Evolutionary conservation across 2,329 filamentous ascomycete genomes (phyloP).

Genomic region (Botryotinia calthae): DNA sequence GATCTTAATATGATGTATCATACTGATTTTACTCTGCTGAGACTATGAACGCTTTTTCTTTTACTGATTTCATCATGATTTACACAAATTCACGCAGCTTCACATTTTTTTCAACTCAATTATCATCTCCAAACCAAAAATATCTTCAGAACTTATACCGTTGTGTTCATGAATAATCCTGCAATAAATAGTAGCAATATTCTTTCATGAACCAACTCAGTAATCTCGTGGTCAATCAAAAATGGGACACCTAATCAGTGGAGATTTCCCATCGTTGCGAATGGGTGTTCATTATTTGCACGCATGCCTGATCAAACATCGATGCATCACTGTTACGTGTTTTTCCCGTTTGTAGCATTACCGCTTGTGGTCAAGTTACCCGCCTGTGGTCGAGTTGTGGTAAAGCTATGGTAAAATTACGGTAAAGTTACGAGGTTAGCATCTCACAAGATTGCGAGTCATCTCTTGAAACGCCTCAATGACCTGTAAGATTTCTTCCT

Average conservation of each 20-base stretch:
- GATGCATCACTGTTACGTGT: not conserved
- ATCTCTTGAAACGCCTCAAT: not conserved
- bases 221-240: not conserved
- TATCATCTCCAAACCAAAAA: not conserved
- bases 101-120: not conserved
- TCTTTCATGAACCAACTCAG: not conserved
- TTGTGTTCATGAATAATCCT: not conserved
- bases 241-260: not conserved
- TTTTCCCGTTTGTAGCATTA: no score
- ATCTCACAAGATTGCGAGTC: not conserved
- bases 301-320: not conserved
- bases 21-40: not conserved
- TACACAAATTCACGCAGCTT: not conserved
- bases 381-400: no score
- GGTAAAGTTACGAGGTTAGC: not conserved
- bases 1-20: not conserved
- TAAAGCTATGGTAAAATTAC: no score
- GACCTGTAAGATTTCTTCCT: not conserved
- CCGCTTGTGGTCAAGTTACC: no score
- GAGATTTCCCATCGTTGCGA: not conserved
- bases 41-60: not conserved
- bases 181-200: not conserved
- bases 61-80: not conserved
- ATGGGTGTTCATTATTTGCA: not conserved
- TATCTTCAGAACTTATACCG: not conserved